Conservation (phyloP, 2,329 filamentous ascomycete species). For the Fusarium metavorans region DNA sequence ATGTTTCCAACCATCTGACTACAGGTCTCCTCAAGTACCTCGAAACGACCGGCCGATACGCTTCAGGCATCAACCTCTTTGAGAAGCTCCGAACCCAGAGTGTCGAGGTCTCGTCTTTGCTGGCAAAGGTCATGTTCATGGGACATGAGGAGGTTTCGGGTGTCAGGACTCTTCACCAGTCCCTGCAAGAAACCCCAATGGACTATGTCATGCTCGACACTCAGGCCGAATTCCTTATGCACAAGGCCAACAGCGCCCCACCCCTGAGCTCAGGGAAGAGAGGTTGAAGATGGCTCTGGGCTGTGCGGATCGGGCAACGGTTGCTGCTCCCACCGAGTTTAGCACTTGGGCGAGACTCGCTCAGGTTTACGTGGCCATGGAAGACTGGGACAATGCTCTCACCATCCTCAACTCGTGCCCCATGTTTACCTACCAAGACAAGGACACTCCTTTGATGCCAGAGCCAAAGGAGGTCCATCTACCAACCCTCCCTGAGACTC, state of each 20-base stretch:
- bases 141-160: constrained; percentile 98
- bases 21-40: constrained; percentile 96
- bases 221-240: constrained; percentile 90
- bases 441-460: constrained; percentile 94
- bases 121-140: constrained; percentile 92
- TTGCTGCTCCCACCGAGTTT: constrained; percentile 96
- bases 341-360: constrained; percentile 95
- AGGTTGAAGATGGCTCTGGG: constrained; percentile 88
- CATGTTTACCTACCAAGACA: constrained; percentile 99
- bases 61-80: constrained; percentile 96
- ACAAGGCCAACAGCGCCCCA: constrained; percentile 76
- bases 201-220: constrained; percentile 97
- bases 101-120: constrained; percentile 90
- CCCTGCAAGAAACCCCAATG: constrained; percentile 93
- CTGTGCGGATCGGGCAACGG: constrained; percentile 93
- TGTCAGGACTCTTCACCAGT: constrained; percentile 86
- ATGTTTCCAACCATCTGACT: constrained; percentile 95
- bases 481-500: constrained; percentile 87
- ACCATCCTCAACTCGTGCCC: constrained; percentile 97
- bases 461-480: constrained; percentile 90
- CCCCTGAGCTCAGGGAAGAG: constrained; percentile 68
- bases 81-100: constrained; percentile 94
- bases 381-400: constrained; percentile 96
- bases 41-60: constrained; percentile 91
- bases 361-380: constrained; percentile 92